A percentile compares a stretch with the other conserved stretches of the same genome.
phyloP scores from a whole-genome alignment of 129 eudicot genomes.

The Centella asiatica region DNA sequence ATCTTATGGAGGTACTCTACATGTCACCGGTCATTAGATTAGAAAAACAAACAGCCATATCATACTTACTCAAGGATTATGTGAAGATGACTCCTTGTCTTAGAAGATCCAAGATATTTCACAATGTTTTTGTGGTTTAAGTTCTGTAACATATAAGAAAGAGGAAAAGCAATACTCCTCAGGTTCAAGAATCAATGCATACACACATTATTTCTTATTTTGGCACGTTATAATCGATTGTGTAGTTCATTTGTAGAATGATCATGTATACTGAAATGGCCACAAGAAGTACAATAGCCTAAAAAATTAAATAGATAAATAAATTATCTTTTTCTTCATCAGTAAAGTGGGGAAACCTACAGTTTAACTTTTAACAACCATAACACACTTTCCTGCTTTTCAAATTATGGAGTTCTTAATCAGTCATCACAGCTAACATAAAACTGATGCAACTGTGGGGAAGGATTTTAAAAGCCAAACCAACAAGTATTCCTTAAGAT shows the following conservation, averaged over 20 bases:
- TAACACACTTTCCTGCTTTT: not conserved
- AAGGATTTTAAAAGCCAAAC: not conserved
- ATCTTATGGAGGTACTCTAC: not conserved
- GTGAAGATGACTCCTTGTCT: constrained; percentile 89
- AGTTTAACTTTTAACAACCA: not conserved
- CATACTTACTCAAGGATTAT: constrained; percentile 91
- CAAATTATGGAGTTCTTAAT: not conserved
- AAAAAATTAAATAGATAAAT: no score
- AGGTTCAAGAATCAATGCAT: not conserved
- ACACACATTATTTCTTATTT: not conserved
- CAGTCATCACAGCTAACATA: not conserved
- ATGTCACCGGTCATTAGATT: not conserved
- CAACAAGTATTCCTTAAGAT: not conserved
- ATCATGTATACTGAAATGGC: no score
- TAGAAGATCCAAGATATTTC: constrained; percentile 90
- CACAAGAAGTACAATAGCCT: no score
- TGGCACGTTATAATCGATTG: not conserved
- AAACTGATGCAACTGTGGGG: not conserved
- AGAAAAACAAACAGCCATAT: not conserved
- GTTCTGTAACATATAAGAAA: constrained; percentile 40
- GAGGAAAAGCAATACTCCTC: no score
- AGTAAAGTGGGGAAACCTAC: not conserved
- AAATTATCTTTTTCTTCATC: not conserved
- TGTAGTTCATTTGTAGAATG: no score
- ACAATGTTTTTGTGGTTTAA: constrained; percentile 95